A percentile compares a stretch with the other conserved stretches of the same genome.
phyloP scores from a whole-genome alignment of 2,329 filamentous ascomycete species.

The Canariomyces notabilis region DNA sequence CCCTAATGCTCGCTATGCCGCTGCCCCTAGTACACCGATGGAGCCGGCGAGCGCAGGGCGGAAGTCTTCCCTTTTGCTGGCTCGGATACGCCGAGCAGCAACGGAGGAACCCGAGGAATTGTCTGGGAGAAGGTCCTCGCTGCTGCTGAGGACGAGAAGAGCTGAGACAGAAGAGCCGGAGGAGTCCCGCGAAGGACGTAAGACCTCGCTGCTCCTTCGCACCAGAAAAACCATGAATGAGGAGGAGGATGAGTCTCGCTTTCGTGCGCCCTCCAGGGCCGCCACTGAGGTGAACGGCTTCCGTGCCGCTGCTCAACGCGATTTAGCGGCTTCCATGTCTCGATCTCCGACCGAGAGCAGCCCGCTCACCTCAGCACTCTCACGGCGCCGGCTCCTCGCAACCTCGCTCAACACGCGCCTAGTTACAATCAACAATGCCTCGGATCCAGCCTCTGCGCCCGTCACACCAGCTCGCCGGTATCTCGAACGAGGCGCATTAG shows the following conservation, averaged over 20 bases:
- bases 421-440: slow-evolving; percentile 28
- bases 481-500: slow-evolving; percentile 37
- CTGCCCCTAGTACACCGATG: slow-evolving; percentile 36
- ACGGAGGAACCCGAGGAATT: slow-evolving; percentile 47
- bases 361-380: slow-evolving; percentile 40
- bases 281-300: slow-evolving; percentile 47
- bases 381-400: slow-evolving; percentile 49
- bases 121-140: slow-evolving; percentile 47
- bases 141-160: slow-evolving; percentile 40
- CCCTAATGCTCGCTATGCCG: slow-evolving; percentile 40
- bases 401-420: slow-evolving; percentile 46
- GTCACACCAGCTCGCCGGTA: slow-evolving; percentile 40
- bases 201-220: slow-evolving; percentile 45
- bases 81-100: slow-evolving; percentile 41
- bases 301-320: slow-evolving; percentile 33
- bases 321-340: slow-evolving; percentile 33
- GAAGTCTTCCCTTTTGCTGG: slow-evolving; percentile 47
- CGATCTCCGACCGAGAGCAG: slow-evolving; percentile 32
- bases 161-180: slow-evolving; percentile 47
- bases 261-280: slow-evolving; percentile 55
- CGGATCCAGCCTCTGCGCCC: slow-evolving; percentile 35
- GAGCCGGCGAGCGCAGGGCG: slow-evolving; percentile 38
- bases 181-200: slow-evolving; percentile 36
- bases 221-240: slow-evolving; percentile 43
- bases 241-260: slow-evolving; percentile 46